Base-by-base conservation (phyloP, 176 grass and related monocot genomes). In the Paspalum notatum region DNA sequence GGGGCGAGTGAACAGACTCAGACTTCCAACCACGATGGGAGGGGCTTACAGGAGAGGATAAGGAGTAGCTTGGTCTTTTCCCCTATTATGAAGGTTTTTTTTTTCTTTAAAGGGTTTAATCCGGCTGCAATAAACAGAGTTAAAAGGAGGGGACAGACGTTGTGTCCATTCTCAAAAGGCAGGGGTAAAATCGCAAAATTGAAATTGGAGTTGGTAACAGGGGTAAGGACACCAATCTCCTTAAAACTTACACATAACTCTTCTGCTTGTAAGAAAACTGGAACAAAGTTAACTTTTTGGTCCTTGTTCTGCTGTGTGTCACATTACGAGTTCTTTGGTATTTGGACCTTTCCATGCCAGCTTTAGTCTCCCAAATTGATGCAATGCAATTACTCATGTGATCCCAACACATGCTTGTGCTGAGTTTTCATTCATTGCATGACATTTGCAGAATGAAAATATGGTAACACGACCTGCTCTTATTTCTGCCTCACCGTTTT, bases 301-400 rank as follows among this genome's bases (percentile, higher is more conserved):
- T 85, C 10, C n/a, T 42, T 78, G 11, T 51, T 42, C 8, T 18
- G 21, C 65, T 62, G 68, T 60, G 37, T 70, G 49, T 4, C 20
- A 16, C 64, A 42, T 62, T 70, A 77, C 32, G n/a, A 75, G 59
- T 56, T 60, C 15, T 32, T 55, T 58, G 62, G 42, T 72, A 64
- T 83, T 55, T 67, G 24, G 71, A 62, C 74, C 53, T 55, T 66
- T 62, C 47, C 32, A 26, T 7, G 39, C 22, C 60, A 65, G 13
- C 12, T 75, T 75, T 67, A 51, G n/a, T 66, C 24, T 27, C 38
- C 52, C 0, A 1, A 76, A 48, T 39, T 58, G 22, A 76, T 24
- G 24, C 50, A 61, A 58, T 48, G 46, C 17, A 55, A 67, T 83
- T 56, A 2, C 17, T 55, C 37, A 67, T 46, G 71, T 75, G 61